Base-by-base conservation (phyloP, 2,329 filamentous ascomycete genomes). In the Trichoderma lentiforme region DNA sequence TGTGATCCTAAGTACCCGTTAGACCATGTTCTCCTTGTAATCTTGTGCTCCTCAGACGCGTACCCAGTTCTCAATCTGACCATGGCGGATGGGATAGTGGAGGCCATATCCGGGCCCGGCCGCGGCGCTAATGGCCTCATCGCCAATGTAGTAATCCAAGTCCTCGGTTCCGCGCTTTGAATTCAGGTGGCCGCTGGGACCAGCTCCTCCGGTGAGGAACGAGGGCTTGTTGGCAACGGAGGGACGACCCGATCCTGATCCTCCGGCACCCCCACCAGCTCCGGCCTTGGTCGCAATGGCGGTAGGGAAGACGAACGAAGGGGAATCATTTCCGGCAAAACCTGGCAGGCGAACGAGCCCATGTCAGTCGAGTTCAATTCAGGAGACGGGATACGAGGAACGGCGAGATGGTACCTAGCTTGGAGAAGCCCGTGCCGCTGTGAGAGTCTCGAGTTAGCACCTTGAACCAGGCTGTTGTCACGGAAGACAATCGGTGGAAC, bases 41-140 rank as follows among this genome's bases (percentile, higher is more conserved):
- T n/a, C 11, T 18, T 21, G 24, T n/a, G 21, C 4, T 36, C 39
- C 21, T 14, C 30, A 26, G 18, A 21, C 70, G 61, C 89, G 71
- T 86, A 96, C 93, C 96, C 96, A 99, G 81, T 99, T 98, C 85
- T 99, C 96, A 82, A 99, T 93, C 86, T 99, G 96, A 63, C 96
- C 96, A 80, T 99, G 96, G 75, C 96, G 91, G 78, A 99, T 98
- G 72, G 96, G 96, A 83, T 98, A 99, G 84, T 98, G 94, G 81
- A 99, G 87, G 72, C 94, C 95, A 84, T 99, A 99, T 76, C 96
- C 94, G 77, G 96, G 94, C 71, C 96, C 96, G 75, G 86, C 89
- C 61, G 93, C 87, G 60, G 95, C 95, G 73, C 92, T 86, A 76
- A 98, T 88, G 74, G 96, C 96, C 85, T 98, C 96, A 80, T 99